phyloP scores from a whole-genome alignment of 2,329 filamentous ascomycete genomes.

The Stenocarpella maydis region DNA sequence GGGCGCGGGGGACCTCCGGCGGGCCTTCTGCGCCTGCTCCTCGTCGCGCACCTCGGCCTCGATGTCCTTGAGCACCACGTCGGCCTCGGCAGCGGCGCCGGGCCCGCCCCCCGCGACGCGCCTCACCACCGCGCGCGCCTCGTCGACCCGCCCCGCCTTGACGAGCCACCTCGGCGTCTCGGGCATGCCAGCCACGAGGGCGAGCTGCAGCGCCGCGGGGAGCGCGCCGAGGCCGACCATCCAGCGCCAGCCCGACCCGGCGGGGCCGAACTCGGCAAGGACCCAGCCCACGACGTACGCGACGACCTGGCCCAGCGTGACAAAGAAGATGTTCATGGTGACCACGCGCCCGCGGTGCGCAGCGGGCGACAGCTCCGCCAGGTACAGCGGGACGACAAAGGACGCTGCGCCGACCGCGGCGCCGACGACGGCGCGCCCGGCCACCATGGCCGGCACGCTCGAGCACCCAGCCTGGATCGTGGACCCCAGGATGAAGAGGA shows the following conservation, averaged over 20 bases:
- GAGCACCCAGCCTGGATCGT: conserved; percentile 67
- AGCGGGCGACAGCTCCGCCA: conserved; percentile 84
- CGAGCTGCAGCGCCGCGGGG: conserved; percentile 76
- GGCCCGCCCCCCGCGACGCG: conserved; percentile 65
- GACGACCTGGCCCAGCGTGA: conserved; percentile 88
- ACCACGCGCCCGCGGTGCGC: conserved; percentile 80
- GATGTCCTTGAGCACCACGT: conserved; percentile 72
- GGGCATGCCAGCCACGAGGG: conserved; percentile 76
- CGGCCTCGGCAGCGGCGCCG: conserved; percentile 56
- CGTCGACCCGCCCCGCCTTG: conserved; percentile 66
- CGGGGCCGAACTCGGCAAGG: conserved; percentile 64
- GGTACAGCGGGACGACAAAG: conserved; percentile 87
- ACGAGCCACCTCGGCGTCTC: conserved; percentile 92
- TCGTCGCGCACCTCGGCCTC: conserved; percentile 79
- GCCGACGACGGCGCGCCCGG: conserved; percentile 74
- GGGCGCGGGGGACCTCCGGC: conserved; percentile 43
- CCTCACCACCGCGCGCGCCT: conserved; percentile 71
- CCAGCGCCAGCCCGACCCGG: conserved; percentile 79
- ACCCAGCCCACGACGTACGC: conserved; percentile 87
- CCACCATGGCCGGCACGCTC: conserved; percentile 70
- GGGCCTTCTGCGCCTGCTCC: conserved; percentile 59
- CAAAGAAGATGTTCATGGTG: conserved; percentile 81
- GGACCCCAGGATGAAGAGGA: conserved; percentile 74
- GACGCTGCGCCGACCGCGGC: conserved; percentile 78
- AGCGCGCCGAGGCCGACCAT: conserved; percentile 87